Base-by-base conservation (phyloP, 208 protist genomes). In the Acanthamoeba triangularis region DNA sequence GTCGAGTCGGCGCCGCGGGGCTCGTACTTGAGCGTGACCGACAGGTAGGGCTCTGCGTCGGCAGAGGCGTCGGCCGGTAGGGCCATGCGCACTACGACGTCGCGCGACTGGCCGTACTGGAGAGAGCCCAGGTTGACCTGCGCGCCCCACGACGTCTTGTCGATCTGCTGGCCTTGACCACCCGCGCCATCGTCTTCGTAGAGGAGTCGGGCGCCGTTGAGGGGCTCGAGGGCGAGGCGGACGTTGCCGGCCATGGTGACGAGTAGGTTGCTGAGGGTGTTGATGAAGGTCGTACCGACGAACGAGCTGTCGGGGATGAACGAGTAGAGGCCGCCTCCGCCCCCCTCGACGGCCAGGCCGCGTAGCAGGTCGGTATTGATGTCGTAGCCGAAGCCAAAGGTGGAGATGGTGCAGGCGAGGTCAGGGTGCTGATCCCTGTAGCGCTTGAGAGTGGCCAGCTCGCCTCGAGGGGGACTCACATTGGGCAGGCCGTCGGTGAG, bases 331-430 rank as follows among this genome's bases (percentile, higher is more conserved):
- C 44, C 44, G 44, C 44, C 44, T 8, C 97, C 97, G 59, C 30
- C 49, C 4, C 90, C 96, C 47, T 94, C 41, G 20, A 59, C n/a
- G n/a, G 97, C 95, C 33, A 98, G 37, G 35, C 96, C 85, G n/a
- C 25, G 47, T 25, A 98, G 85, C 35, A 98, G 90, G 14, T 65
- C 63, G 59, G 56, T 97, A 88, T 98, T 96, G 25, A 98, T 49
- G 33, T 67, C 82, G 85, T 98, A 98, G 10, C 97, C 97, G 63
- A 98, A 98, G 59, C 97, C 97, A 76, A 98, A 98, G 0, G 96
- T 97, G 85, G 33, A 30, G 52, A 98, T 74, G 35, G 80, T 95
- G 35, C 84, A 76, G 25, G 20, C 11, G 4, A 97, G 14, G 49
- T 52, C 95, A 33, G 44, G n/a, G 20, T 97, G 52, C 28, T 95